These are phyloP conservation scores for Ophiocordyceps robertsii DNA, from an alignment of 2,329 filamentous ascomycete genomes.

Conservation along the genomic window DNA sequence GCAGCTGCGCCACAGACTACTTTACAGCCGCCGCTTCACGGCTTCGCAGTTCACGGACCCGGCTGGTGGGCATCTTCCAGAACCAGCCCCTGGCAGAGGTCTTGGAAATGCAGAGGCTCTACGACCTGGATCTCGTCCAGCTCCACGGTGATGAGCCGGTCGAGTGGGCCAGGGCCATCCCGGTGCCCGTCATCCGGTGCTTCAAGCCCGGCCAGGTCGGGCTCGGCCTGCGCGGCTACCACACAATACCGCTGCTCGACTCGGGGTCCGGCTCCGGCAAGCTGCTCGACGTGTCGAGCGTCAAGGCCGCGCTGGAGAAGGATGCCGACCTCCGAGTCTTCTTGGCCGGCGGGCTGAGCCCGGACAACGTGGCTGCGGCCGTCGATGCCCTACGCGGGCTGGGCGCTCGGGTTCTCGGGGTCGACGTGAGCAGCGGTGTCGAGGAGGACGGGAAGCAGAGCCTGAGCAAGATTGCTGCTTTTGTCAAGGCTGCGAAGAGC, in stretches of 20 bases:
- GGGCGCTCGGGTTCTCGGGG: conserved; percentile 54
- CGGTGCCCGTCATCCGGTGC: conserved; percentile 78
- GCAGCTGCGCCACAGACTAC: conserved; percentile 45
- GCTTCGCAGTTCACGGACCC: conserved; percentile 44
- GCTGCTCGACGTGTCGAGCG: conserved; percentile 56
- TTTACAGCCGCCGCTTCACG: conserved; percentile 45
- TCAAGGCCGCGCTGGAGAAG: conserved; percentile 50
- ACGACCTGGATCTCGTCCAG: conserved; percentile 79
- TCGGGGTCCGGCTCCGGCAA: conserved; percentile 76
- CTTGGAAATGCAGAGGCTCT: conserved; percentile 59
- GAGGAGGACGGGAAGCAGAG: conserved; percentile 74
- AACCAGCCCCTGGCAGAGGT: conserved; percentile 79
- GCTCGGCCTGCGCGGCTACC: conserved; percentile 63
- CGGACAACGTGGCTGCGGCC: conserved; percentile 60
- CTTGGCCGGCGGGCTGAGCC: conserved; percentile 72
- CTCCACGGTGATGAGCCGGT: conserved; percentile 85
- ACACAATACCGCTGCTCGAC: conserved; percentile 73
- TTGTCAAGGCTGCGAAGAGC: conserved; percentile 62
- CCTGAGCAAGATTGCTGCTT: conserved; percentile 65
- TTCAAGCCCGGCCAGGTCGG: conserved; percentile 69
- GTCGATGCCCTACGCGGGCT: conserved; percentile 50
- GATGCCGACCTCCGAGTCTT: conserved; percentile 64
- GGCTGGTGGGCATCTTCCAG: conserved; percentile 87
- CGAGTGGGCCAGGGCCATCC: conserved; percentile 82
- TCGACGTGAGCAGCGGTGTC: conserved; percentile 92